A percentile compares a stretch with the other conserved stretches of the same genome.
phyloP scores from a whole-genome alignment of 2,329 filamentous ascomycete species.

The Sporothrix phasma region DNA sequence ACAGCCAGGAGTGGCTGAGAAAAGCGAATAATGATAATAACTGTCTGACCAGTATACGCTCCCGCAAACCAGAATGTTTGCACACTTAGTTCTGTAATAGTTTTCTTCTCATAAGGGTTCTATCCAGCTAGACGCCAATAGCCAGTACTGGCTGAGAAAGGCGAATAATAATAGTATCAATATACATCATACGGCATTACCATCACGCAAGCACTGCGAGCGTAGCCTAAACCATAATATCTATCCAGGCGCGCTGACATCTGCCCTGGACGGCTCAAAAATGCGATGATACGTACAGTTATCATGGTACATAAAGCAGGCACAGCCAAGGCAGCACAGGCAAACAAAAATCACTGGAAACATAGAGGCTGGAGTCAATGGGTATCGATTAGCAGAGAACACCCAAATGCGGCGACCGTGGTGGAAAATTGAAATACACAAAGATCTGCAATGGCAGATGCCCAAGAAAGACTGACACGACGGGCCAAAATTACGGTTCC shows the following conservation, averaged over 20 bases:
- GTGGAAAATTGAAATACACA: background rate
- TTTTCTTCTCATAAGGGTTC: background rate
- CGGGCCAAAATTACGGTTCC: background rate
- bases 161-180: background rate
- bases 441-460: background rate
- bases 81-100: background rate
- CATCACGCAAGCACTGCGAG: no score
- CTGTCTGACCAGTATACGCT: background rate
- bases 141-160: background rate
- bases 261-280: no score
- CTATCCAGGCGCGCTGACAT: no score
- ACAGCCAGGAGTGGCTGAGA: no score
- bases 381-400: background rate
- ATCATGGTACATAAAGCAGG: no score
- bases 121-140: background rate
- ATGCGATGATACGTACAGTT: no score
- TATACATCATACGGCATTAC: no score
- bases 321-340: no score
- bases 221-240: no score
- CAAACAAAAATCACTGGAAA: no score
- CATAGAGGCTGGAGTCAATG: no score
- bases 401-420: background rate
- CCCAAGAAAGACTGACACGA: background rate
- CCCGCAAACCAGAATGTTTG: background rate
- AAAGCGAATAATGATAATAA: no score